phyloP scores from a whole-genome alignment of 2,329 filamentous ascomycete genomes.

The Xenoacremonium recifei region DNA sequence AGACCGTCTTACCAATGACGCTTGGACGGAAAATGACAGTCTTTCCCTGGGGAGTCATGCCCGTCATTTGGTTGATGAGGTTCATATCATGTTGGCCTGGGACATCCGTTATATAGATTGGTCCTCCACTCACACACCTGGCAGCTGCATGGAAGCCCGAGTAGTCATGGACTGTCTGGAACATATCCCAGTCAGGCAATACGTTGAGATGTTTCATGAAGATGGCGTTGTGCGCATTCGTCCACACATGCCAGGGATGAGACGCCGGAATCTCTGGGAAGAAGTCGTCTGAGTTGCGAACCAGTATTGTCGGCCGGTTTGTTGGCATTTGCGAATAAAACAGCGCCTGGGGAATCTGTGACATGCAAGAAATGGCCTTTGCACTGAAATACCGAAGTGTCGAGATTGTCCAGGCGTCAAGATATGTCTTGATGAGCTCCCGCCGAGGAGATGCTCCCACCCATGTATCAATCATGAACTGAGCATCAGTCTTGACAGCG shows the following conservation, averaged over 20 bases:
- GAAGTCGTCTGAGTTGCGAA: conserved; percentile 89
- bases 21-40: conserved; percentile 82
- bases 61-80: conserved; percentile 80
- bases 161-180: conserved; percentile 64
- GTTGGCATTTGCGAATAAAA: conserved; percentile 80
- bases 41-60: conserved; percentile 65
- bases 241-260: conserved; percentile 94
- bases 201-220: conserved; percentile 83
- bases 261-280: conserved; percentile 79
- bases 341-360: conserved; percentile 79
- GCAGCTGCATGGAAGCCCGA: conserved; percentile 87
- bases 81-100: conserved; percentile 77
- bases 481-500: conserved; percentile 88
- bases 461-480: conserved; percentile 83
- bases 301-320: conserved; percentile 70
- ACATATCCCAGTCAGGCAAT: conserved; percentile 79
- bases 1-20: conserved; percentile 67
- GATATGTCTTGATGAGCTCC: conserved; percentile 70
- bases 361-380: conserved; percentile 91
- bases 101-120: conserved; percentile 90
- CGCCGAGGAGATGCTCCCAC: conserved; percentile 67
- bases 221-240: conserved; percentile 86
- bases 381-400: conserved; percentile 75
- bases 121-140: conserved; percentile 84
- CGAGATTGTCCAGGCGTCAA: conserved; percentile 82